A percentile compares a stretch with the other conserved stretches of the same genome.
Conservation (phyloP, 2,329 filamentous ascomycete species). For the Lasiodiplodia sp. region DNA sequence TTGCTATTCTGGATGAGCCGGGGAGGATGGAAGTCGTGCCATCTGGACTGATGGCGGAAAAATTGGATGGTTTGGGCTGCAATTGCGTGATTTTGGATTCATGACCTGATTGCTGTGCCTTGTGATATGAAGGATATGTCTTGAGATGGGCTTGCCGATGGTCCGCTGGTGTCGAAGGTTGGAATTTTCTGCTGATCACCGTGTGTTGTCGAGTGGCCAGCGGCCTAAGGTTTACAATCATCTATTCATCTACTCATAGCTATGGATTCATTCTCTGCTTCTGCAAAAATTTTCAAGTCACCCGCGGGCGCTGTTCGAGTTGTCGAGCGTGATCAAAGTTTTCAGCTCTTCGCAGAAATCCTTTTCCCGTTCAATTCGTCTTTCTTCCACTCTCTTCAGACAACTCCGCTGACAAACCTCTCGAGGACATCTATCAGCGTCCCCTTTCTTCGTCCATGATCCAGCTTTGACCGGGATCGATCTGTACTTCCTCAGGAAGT, state of each 20-base stretch:
- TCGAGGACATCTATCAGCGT: no score
- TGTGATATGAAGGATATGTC: no score
- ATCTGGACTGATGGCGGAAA: no score
- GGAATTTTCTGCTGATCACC: neutral
- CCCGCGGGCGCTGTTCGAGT: neutral
- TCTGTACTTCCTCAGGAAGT: slow-evolving; percentile 62
- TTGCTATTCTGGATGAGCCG: no score
- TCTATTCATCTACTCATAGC: neutral
- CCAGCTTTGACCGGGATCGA: slow-evolving; percentile 74
- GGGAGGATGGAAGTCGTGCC: no score
- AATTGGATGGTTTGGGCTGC: no score
- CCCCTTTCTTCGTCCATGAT: slow-evolving; percentile 78
- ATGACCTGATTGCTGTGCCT: neutral
- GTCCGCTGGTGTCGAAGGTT: neutral
- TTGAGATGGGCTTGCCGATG: neutral
- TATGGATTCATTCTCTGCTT: neutral
- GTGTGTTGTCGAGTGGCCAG: neutral
- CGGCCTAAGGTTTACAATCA: neutral
- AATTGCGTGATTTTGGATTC: neutral
- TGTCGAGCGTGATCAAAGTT: neutral
- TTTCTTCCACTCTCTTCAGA: no score
- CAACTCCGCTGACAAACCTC: no score
- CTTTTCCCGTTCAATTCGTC: no score
- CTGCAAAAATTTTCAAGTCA: neutral
- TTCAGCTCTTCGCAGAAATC: no score